These are phyloP conservation scores for Suhomyces sp. DNA, from an alignment of 805 yeast species.

Conservation along the genomic window DNA sequence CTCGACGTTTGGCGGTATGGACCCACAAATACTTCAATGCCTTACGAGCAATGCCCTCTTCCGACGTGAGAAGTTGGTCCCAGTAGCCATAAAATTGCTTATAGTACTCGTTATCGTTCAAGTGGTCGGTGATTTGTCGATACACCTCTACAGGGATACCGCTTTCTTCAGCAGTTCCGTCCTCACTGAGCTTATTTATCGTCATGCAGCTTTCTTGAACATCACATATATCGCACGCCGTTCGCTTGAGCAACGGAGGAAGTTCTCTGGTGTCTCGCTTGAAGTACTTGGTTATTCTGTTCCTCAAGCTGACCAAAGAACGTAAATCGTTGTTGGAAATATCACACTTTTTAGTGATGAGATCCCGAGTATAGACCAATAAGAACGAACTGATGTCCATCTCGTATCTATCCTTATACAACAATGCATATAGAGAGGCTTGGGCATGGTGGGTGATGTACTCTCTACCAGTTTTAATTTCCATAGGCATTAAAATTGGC, in stretches of 20 bases:
- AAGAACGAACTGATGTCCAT: slow-evolving; percentile 62
- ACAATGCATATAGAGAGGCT: slow-evolving; percentile 72
- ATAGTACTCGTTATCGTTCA: slow-evolving; percentile 41
- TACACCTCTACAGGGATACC: slow-evolving; percentile 52
- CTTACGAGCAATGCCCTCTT: slow-evolving; percentile 56
- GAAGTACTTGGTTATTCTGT: slow-evolving; percentile 59
- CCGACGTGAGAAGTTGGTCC: slow-evolving; percentile 70
- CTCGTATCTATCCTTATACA: slow-evolving; percentile 77
- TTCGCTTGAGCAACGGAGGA: slow-evolving; percentile 52
- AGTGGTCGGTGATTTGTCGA: slow-evolving; percentile 48
- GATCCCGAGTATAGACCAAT: slow-evolving; percentile 68
- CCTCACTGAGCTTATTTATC: slow-evolving; percentile 54
- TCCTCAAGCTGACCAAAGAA: slow-evolving; percentile 68
- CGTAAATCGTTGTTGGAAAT: slow-evolving; percentile 56
- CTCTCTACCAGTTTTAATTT: slow-evolving; percentile 80
- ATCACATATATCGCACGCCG: slow-evolving; percentile 62
- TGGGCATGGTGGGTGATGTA: slow-evolving; percentile 79
- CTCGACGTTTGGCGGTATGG: slow-evolving; percentile 55
- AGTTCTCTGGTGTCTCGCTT: slow-evolving; percentile 47
- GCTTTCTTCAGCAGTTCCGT: slow-evolving; percentile 52
- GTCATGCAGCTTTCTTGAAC: slow-evolving; percentile 62
- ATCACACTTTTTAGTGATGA: slow-evolving; percentile 53
- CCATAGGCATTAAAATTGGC: slow-evolving; percentile 71
- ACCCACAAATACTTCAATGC: slow-evolving; percentile 69
- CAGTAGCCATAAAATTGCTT: slow-evolving; percentile 63